Evolutionary conservation across 768 basidiomycete genomes (phyloP).

Genomic region (Trichaptum fuscoviolaceum): DNA sequence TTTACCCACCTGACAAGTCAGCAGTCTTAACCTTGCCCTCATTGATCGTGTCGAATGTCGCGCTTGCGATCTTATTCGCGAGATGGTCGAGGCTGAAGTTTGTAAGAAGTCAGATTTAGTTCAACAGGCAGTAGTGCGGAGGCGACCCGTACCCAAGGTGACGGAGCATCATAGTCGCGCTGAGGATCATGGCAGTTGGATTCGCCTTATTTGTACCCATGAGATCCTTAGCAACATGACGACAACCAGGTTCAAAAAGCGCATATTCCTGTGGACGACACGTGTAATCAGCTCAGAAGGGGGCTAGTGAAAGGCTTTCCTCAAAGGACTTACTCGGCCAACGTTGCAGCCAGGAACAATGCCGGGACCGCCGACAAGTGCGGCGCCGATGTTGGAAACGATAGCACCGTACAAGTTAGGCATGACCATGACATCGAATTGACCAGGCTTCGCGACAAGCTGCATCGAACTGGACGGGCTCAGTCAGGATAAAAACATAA

Average conservation of each 20-base stretch:
- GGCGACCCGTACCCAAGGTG: conserved; percentile 75
- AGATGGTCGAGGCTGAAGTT: conserved; percentile 75
- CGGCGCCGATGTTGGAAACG: conserved; percentile 97
- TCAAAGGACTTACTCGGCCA: conserved; percentile 61
- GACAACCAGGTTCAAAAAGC: conserved; percentile 97
- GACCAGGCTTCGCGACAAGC: conserved; percentile 89
- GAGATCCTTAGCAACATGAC: conserved; percentile 91
- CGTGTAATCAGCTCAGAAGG: background rate
- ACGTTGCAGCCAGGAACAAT: conserved; percentile 98
- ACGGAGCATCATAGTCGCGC: conserved; percentile 95
- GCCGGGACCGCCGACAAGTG: conserved; percentile 96
- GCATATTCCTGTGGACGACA: conserved; percentile 72
- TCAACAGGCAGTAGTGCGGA: conserved; percentile 26
- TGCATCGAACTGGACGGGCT: conserved; percentile 82
- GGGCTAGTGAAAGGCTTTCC: background rate
- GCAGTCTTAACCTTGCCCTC: conserved; percentile 85
- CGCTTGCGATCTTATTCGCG: conserved; percentile 88
- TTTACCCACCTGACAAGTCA: conserved; percentile 84
- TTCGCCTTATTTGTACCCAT: conserved; percentile 96
- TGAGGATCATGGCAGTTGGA: conserved; percentile 96
- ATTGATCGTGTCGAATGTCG: conserved; percentile 91
- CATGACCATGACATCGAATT: conserved; percentile 99
- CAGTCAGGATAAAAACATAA: background rate
- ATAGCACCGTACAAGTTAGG: conserved; percentile 97
- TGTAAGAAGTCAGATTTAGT: conserved; percentile 32